phyloP scores from a whole-genome alignment of 2,329 filamentous ascomycete species.

The Didymella exigua region DNA sequence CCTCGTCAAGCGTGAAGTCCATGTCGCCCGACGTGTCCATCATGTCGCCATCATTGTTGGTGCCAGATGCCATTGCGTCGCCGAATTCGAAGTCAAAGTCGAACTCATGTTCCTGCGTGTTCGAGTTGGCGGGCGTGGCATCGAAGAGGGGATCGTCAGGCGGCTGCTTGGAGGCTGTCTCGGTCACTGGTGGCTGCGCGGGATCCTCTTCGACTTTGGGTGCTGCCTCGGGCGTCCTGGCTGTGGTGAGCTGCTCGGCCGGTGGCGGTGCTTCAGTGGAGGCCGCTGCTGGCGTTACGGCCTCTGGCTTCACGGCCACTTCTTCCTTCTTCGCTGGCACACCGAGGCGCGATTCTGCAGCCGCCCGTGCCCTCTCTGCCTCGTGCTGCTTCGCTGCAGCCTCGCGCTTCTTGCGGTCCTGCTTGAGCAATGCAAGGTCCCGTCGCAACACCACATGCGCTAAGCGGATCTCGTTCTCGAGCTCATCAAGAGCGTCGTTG shows the following conservation, averaged over 20 bases:
- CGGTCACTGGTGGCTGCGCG: slow-evolving; percentile 20
- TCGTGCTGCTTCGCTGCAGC: slow-evolving; percentile 40
- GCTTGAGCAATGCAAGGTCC: slow-evolving; percentile 46
- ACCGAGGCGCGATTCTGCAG: slow-evolving; percentile 34
- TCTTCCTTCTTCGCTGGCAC: slow-evolving; percentile 12
- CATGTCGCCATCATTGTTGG: slow-evolving; percentile 27
- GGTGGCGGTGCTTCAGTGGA: slow-evolving; percentile 15
- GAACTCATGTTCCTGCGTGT: slow-evolving; percentile 35
- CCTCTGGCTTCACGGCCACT: slow-evolving; percentile 20
- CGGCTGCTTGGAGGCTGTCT: slow-evolving; percentile 21
- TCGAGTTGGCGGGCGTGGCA: slow-evolving; percentile 35
- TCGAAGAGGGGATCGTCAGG: slow-evolving; percentile 41
- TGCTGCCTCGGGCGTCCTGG: slow-evolving; percentile 16
- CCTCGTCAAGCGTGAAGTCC: slow-evolving; percentile 42
- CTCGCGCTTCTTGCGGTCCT: slow-evolving; percentile 45
- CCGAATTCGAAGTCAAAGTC: slow-evolving; percentile 50
- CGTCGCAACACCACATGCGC: slow-evolving; percentile 44
- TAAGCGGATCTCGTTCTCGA: slow-evolving; percentile 53
- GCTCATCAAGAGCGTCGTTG: slow-evolving; percentile 58
- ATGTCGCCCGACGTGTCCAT: slow-evolving; percentile 38
- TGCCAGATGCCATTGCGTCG: slow-evolving; percentile 33
- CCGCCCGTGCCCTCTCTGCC: slow-evolving; percentile 40
- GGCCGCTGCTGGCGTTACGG: slow-evolving; percentile 18
- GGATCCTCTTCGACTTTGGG: slow-evolving; percentile 23
- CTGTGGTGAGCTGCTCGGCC: slow-evolving; percentile 7